These are phyloP conservation scores for Colletotrichum gloeosporioides DNA, from an alignment of 2,329 filamentous ascomycete species.

Conservation along the genomic window DNA sequence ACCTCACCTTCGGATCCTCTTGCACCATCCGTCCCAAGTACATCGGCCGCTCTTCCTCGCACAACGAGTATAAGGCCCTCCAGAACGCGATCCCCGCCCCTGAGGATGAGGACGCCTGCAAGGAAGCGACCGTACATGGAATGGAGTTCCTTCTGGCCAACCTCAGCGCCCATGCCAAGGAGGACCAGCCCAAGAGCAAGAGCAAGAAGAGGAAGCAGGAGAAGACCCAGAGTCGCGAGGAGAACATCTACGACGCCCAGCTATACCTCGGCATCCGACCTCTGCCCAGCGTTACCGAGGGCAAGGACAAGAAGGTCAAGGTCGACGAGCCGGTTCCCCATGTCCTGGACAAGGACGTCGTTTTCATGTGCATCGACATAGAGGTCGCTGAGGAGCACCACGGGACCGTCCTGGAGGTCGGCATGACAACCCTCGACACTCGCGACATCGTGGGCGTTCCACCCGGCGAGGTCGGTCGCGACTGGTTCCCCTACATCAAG, in stretches of 20 bases:
- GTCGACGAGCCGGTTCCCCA: background rate
- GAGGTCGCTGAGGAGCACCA: conserved; percentile 78
- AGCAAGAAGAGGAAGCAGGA: conserved; percentile 10
- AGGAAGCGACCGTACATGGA: background rate
- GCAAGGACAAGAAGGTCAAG: background rate
- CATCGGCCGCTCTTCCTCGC: conserved; percentile 57
- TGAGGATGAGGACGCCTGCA: background rate
- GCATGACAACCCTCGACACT: conserved; percentile 82
- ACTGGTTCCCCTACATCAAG: conserved; percentile 73
- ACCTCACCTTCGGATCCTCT: conserved; percentile 64
- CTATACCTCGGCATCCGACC: conserved; percentile 20
- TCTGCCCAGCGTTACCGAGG: background rate
- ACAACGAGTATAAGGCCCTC: conserved; percentile 12
- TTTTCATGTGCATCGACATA: conserved; percentile 82
- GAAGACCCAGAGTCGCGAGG: conserved; percentile 1
- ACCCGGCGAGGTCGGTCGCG: conserved; percentile 65
- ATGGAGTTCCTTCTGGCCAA: conserved; percentile 8
- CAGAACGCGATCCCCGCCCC: background rate
- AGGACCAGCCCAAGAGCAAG: conserved; percentile 27
- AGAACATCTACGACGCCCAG: conserved; percentile 13
- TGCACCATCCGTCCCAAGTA: conserved; percentile 71
- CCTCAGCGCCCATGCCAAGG: conserved; percentile 22
- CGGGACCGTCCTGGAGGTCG: conserved; percentile 80
- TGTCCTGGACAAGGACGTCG: conserved; percentile 23
- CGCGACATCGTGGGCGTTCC: conserved; percentile 52